A percentile compares a stretch with the other conserved stretches of the same genome.
phyloP scores from a whole-genome alignment of 108 stramenopile species.

The Skeletonema potamos region DNA sequence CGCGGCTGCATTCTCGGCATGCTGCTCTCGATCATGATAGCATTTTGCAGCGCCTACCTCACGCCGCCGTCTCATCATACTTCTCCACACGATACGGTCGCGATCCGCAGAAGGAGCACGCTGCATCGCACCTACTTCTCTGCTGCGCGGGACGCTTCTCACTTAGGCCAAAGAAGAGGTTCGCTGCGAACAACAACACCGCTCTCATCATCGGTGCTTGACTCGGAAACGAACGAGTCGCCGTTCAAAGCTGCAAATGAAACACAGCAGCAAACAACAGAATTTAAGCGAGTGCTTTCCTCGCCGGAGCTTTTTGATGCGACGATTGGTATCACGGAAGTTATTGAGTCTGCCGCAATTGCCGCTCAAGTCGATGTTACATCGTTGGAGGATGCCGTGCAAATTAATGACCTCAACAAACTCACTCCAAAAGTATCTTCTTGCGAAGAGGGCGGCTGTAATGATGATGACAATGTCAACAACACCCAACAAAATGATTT shows the following conservation, averaged over 20 bases:
- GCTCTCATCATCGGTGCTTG: background rate
- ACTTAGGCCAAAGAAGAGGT: background rate
- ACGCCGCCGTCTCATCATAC: background rate
- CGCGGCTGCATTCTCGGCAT: background rate
- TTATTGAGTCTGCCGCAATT: background rate
- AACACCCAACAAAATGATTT: background rate
- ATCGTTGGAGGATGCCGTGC: background rate
- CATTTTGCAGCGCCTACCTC: background rate
- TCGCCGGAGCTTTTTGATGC: conserved; percentile 2
- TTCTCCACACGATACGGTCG: background rate
- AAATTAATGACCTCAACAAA: background rate
- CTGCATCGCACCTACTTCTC: background rate
- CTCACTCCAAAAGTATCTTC: background rate
- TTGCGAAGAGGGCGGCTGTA: too few species aligned
- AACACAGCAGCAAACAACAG: background rate
- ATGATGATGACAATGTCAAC: background rate
- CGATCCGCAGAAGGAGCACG: background rate
- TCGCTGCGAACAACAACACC: background rate
- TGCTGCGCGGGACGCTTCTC: background rate
- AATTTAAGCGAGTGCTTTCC: background rate
- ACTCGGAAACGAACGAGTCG: background rate
- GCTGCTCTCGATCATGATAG: background rate
- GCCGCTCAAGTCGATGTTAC: background rate
- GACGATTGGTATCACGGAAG: background rate
- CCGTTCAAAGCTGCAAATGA: background rate